Evolutionary conservation across 75 land plant genomes (phyloP).

Genomic region (Selaginella tamariscina): DNA sequence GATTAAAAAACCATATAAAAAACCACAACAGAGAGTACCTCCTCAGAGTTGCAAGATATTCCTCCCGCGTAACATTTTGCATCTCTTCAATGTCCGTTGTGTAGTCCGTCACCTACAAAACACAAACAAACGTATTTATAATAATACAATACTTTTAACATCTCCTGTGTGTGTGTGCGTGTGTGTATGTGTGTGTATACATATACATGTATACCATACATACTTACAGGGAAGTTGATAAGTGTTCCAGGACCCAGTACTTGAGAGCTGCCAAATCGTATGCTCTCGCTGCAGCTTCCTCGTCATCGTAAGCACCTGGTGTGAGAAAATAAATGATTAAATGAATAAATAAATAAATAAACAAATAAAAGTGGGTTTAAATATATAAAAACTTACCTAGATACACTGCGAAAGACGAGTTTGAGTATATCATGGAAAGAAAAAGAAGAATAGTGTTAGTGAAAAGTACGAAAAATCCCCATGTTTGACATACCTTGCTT

Average conservation of each 20-base stretch:
- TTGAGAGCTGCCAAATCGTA: constrained; percentile 5
- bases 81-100: background rate
- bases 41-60: background rate
- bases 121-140: background rate
- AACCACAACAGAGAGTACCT: background rate
- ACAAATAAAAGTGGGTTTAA: background rate
- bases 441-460: background rate
- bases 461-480: background rate
- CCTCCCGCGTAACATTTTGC: background rate
- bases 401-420: too few species aligned
- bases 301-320: constrained; percentile 9
- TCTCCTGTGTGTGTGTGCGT: too few species aligned
- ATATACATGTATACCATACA: too few species aligned
- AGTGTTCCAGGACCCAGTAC: background rate
- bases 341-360: background rate
- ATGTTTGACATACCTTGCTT: constrained; percentile 10
- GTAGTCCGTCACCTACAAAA: background rate
- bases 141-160: background rate
- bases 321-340: background rate
- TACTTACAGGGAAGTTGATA: background rate
- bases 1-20: background rate
- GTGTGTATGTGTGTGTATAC: too few species aligned
- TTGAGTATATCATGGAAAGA: too few species aligned
- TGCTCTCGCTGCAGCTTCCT: constrained; percentile 10
- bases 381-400: background rate